Percentiles rank a stretch among this genome's conserved stretches.
phyloP scores from a whole-genome alignment of 805 yeast genomes.

The Tanozyma kutaoensis region DNA sequence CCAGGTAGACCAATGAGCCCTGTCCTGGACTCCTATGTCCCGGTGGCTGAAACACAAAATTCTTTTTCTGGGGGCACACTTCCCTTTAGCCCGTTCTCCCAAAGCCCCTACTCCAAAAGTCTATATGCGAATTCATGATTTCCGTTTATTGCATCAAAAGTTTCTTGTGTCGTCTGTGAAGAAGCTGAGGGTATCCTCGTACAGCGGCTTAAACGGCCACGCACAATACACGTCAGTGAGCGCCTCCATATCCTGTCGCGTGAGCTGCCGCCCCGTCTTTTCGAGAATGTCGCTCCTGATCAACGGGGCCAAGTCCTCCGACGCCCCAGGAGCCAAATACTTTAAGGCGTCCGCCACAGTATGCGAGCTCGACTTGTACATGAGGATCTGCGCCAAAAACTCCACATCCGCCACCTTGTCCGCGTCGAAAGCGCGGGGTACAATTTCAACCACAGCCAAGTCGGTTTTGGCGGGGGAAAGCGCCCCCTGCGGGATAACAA shows the following conservation, averaged over 20 bases:
- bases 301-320: conserved; percentile 28
- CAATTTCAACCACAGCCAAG: conserved; percentile 45
- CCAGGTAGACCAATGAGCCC: not conserved
- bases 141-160: conserved; percentile 1
- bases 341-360: conserved; percentile 33
- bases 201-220: conserved; percentile 89
- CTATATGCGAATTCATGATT: not conserved
- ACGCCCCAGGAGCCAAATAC: conserved; percentile 75
- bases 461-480: conserved; percentile 18
- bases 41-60: not conserved
- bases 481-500: conserved; percentile 13
- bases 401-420: conserved; percentile 46
- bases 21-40: not conserved
- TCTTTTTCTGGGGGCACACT: not conserved
- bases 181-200: conserved; percentile 6
- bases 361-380: conserved; percentile 18
- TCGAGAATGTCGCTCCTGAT: conserved; percentile 20
- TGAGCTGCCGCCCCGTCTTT: conserved; percentile 34
- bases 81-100: not conserved
- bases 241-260: conserved; percentile 38
- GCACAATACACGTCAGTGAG: conserved; percentile 39
- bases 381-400: conserved; percentile 32
- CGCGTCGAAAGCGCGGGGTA: conserved; percentile 19
- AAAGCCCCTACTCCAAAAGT: not conserved
- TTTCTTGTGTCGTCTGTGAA: conserved; percentile 6